A percentile compares a stretch with the other conserved stretches of the same genome.
Evolutionary conservation across 352 stramenopile species (phyloP).

Genomic region (Phytophthora aleatoria): DNA sequence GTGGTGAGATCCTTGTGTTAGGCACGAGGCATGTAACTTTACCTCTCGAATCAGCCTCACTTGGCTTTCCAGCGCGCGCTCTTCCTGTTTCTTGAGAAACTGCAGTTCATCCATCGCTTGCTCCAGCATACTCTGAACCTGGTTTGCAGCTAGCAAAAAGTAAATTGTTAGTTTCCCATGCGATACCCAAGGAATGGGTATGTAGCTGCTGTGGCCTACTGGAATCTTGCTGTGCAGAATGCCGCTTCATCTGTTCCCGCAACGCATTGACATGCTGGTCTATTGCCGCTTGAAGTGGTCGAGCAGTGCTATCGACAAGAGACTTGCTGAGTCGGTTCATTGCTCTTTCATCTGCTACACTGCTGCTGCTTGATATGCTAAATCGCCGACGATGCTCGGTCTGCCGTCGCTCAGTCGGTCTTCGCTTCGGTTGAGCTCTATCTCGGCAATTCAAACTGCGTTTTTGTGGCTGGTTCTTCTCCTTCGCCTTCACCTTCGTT

Average conservation of each 20-base stretch:
- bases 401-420: neutral
- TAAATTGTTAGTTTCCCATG: neutral
- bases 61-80: constrained; percentile 49
- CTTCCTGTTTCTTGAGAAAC: constrained; percentile 58
- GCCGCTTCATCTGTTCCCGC: constrained; percentile 51
- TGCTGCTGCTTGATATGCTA: constrained; percentile 19
- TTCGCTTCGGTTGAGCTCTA: constrained; percentile 1
- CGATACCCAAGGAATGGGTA: neutral
- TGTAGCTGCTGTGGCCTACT: constrained; percentile 26
- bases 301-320: neutral
- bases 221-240: constrained; percentile 47
- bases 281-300: constrained; percentile 41
- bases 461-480: constrained; percentile 15
- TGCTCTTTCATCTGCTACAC: neutral
- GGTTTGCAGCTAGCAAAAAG: constrained; percentile 35
- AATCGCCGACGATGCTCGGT: neutral
- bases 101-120: constrained; percentile 62
- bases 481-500: constrained; percentile 7
- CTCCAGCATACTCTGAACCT: constrained; percentile 50
- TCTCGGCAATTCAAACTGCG: neutral
- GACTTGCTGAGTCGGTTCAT: neutral
- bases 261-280: constrained; percentile 54
- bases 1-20: neutral
- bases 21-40: neutral
- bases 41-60: constrained; percentile 59